These are phyloP conservation scores for Colletotrichum shisoi DNA, from an alignment of 2,329 filamentous ascomycete species.

Conservation along the genomic window DNA sequence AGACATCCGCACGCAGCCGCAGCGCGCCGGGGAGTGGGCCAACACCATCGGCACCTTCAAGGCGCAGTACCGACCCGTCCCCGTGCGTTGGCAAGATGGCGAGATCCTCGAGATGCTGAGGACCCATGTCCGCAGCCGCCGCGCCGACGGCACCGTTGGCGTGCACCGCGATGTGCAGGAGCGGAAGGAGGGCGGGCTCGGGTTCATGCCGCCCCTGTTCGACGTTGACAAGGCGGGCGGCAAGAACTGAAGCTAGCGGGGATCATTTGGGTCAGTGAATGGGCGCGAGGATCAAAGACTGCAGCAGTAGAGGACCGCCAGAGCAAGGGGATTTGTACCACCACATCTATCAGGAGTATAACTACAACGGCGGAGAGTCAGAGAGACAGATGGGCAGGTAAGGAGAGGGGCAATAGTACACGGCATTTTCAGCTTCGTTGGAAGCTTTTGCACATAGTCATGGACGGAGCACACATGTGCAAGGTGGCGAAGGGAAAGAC, in stretches of 20 bases:
- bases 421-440: not conserved
- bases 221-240: slow-evolving; percentile 33
- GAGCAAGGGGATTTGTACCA: not conserved
- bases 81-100: slow-evolving; percentile 82
- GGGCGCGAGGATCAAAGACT: no score
- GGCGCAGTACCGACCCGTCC: slow-evolving; percentile 91
- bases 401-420: not conserved
- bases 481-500: not conserved
- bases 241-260: slow-evolving; percentile 7
- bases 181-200: slow-evolving; percentile 56
- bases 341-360: slow-evolving; percentile 16
- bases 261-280: not conserved
- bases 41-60: slow-evolving; percentile 95
- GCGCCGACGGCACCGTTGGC: slow-evolving; percentile 52
- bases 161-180: slow-evolving; percentile 41
- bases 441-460: not conserved
- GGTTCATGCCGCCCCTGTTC: slow-evolving; percentile 63
- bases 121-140: slow-evolving; percentile 75
- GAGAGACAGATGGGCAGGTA: not conserved
- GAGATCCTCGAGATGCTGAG: slow-evolving; percentile 80
- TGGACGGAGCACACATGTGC: not conserved
- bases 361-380: not conserved
- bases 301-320: no score
- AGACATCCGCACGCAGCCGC: slow-evolving; percentile 44
- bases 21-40: slow-evolving; percentile 81